Conservation (phyloP, 495 filamentous ascomycete species). For the Darksidea phi region DNA sequence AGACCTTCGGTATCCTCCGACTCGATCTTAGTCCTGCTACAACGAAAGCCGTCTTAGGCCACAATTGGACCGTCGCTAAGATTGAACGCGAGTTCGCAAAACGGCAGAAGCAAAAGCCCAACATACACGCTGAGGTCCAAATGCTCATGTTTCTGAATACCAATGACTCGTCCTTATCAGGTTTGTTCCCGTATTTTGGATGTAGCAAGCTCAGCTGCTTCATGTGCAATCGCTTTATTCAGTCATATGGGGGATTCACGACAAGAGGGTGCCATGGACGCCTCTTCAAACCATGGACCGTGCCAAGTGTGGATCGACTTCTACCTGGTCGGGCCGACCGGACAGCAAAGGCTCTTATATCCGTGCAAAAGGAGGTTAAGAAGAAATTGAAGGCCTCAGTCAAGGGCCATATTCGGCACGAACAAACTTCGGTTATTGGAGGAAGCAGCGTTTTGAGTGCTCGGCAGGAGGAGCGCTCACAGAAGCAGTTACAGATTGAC, state of each 20-base stretch:
- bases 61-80: conserved; percentile 37
- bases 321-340: conserved; percentile 35
- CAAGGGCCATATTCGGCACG: conserved; percentile 33
- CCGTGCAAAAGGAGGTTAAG: conserved; percentile 37
- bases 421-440: conserved; percentile 36
- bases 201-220: conserved; percentile 43
- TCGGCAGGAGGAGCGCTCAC: conserved; percentile 29
- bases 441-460: conserved; percentile 35
- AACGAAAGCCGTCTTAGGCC: conserved; percentile 34
- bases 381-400: conserved; percentile 36
- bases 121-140: conserved; percentile 41
- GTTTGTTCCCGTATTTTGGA: conserved; percentile 38
- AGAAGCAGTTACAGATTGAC: conserved; percentile 35
- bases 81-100: conserved; percentile 38
- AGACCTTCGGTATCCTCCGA: conserved; percentile 38
- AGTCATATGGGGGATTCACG: conserved; percentile 36
- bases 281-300: conserved; percentile 41
- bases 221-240: conserved; percentile 39
- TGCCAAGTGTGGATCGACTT: conserved; percentile 35
- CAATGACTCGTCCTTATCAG: conserved; percentile 28
- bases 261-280: conserved; percentile 40
- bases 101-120: conserved; percentile 38
- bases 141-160: conserved; percentile 37
- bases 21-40: conserved; percentile 32
- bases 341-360: conserved; percentile 35